Evolutionary conservation across 345 rosid genomes (phyloP).

Genomic region (Physaria fendleri): DNA sequence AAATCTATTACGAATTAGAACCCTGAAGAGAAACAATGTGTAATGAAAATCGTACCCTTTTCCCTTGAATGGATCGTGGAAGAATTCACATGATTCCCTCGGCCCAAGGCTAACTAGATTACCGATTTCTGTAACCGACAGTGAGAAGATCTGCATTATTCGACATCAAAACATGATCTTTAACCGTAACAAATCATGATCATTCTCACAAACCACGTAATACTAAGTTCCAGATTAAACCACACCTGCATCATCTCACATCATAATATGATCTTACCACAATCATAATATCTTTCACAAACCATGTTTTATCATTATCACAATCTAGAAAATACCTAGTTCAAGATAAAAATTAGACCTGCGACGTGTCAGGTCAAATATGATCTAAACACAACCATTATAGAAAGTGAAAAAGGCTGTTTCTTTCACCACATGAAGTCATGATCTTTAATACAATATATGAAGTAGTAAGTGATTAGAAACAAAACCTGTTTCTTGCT

Average conservation of each 20-base stretch:
- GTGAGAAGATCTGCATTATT: constrained; percentile 60
- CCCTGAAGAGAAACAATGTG: background rate
- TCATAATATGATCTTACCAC: background rate
- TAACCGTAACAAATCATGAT: background rate
- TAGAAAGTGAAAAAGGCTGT: background rate
- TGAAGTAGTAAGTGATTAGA: background rate
- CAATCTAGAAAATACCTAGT: background rate
- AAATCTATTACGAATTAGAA: background rate
- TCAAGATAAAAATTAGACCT: constrained; percentile 31
- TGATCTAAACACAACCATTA: background rate
- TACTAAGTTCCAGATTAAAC: background rate
- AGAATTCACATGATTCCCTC: constrained; percentile 74
- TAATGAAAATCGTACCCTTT: constrained; percentile 46
- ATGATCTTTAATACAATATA: background rate
- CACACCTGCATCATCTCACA: constrained; percentile 29
- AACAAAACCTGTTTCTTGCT: constrained; percentile 68
- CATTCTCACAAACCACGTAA: background rate
- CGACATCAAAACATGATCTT: background rate
- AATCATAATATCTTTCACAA: background rate
- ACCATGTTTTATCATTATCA: background rate
- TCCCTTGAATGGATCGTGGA: constrained; percentile 81
- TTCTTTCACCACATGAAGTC: background rate
- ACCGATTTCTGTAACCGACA: constrained; percentile 80
- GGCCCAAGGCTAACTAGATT: constrained; percentile 59
- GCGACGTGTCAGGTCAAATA: constrained; percentile 12